These are phyloP conservation scores for Salinomyces thailandicus DNA, from an alignment of 2,329 filamentous ascomycete species.

Conservation along the genomic window DNA sequence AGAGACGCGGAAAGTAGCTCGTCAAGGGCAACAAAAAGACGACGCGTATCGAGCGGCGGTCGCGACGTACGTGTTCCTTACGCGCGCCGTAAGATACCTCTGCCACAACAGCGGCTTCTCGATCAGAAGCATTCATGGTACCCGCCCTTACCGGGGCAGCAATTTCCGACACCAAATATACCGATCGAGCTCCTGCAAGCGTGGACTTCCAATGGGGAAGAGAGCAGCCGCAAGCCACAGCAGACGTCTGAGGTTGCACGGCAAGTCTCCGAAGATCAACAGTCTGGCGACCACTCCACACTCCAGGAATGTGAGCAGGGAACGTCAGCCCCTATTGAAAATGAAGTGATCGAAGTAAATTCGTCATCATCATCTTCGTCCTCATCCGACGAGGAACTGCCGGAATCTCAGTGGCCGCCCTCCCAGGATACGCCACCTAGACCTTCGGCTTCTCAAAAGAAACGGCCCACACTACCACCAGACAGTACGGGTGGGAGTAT, in stretches of 20 bases:
- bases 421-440: neutral
- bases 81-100: conserved; percentile 26
- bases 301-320: neutral
- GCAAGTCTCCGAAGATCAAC: neutral
- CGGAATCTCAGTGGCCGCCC: conserved; percentile 3
- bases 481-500: conserved; percentile 6
- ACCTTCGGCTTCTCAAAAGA: neutral
- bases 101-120: conserved; percentile 42
- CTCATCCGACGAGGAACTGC: conserved; percentile 3
- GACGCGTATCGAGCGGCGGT: too few relatives aligned
- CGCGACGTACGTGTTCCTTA: conserved; percentile 11
- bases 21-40: too few relatives aligned
- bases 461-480: conserved; percentile 3
- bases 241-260: neutral
- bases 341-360: too few relatives aligned
- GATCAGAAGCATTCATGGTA: conserved; percentile 33
- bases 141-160: conserved; percentile 25
- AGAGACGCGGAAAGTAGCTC: too few relatives aligned
- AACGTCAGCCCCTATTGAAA: too few relatives aligned
- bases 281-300: too few relatives aligned
- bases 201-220: conserved; percentile 13
- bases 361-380: too few relatives aligned
- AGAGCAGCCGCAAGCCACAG: neutral
- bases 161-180: conserved; percentile 30
- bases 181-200: conserved; percentile 26